Conservation (phyloP, 257 asterid species). For the Knoxia roxburghii region DNA sequence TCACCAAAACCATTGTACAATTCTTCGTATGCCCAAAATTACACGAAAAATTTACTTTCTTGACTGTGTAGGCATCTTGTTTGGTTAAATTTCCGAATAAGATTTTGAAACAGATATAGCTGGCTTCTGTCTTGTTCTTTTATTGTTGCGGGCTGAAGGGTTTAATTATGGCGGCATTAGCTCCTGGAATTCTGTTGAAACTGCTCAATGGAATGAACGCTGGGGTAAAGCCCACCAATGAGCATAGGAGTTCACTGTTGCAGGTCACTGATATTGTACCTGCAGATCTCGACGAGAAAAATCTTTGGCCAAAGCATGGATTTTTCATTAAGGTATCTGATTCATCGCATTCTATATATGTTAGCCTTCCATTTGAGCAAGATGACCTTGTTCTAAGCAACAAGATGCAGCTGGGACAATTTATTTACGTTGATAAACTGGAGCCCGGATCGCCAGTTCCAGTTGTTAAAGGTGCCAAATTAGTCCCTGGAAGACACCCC, state of each 20-base stretch:
- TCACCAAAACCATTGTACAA: background rate
- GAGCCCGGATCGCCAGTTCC: constrained; percentile 96
- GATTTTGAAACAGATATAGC: background rate
- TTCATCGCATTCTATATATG: constrained; percentile 83
- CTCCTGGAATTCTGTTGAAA: constrained; percentile 81
- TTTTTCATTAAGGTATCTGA: constrained; percentile 80
- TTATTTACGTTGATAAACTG: constrained; percentile 64
- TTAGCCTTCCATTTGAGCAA: constrained; percentile 72
- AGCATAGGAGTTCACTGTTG: constrained; percentile 70
- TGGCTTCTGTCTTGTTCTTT: background rate
- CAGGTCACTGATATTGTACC: constrained; percentile 93
- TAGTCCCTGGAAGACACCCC: constrained; percentile 83
- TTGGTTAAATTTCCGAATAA: background rate
- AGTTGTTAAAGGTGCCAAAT: constrained; percentile 60
- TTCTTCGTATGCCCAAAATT: background rate
- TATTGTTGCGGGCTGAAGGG: background rate
- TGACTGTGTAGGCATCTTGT: constrained; percentile 5
- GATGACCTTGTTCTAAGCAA: constrained; percentile 89
- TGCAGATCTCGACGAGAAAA: constrained; percentile 86
- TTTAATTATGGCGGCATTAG: constrained; percentile 59
- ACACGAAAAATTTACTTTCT: background rate
- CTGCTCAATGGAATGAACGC: constrained; percentile 65
- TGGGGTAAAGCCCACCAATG: constrained; percentile 76
- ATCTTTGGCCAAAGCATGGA: constrained; percentile 70
- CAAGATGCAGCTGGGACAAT: constrained; percentile 84